These are phyloP conservation scores for Pulveroboletus ravenelii DNA, from an alignment of 768 basidiomycete genomes.

Conservation along the genomic window DNA sequence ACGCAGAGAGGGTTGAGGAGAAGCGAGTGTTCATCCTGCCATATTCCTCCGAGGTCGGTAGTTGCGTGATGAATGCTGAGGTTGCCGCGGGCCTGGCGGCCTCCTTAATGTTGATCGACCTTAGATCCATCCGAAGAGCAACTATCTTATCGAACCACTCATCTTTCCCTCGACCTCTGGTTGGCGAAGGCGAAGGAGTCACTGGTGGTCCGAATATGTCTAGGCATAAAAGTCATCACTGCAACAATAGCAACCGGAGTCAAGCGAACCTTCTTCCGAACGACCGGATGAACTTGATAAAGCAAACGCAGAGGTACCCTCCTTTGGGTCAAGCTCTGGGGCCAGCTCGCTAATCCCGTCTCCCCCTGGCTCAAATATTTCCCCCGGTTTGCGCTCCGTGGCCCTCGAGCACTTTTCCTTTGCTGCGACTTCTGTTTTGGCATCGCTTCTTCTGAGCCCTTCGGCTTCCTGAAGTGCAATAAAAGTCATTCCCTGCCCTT, in stretches of 20 bases:
- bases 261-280: conserved; percentile 24
- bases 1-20: conserved; percentile 40
- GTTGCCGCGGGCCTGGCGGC: conserved; percentile 39
- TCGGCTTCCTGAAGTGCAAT: background rate
- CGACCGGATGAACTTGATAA: background rate
- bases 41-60: conserved; percentile 51
- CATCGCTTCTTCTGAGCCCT: background rate
- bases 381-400: background rate
- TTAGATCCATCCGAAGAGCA: conserved; percentile 54
- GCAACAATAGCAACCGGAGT: background rate
- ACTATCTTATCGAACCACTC: conserved; percentile 49
- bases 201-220: conserved; percentile 56
- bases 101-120: conserved; percentile 56
- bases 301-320: background rate
- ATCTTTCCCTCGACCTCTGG: conserved; percentile 37
- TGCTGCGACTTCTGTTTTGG: background rate
- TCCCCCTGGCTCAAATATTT: background rate
- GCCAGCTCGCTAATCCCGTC: background rate
- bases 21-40: conserved; percentile 47
- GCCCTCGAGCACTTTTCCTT: background rate
- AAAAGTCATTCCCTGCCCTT: background rate
- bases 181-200: conserved; percentile 30
- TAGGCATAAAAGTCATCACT: conserved; percentile 19
- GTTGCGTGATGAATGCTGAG: conserved; percentile 32
- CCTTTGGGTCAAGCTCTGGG: background rate